Base-by-base conservation (phyloP, 495 filamentous ascomycete genomes). In the Polyplosphaeria fusca region DNA sequence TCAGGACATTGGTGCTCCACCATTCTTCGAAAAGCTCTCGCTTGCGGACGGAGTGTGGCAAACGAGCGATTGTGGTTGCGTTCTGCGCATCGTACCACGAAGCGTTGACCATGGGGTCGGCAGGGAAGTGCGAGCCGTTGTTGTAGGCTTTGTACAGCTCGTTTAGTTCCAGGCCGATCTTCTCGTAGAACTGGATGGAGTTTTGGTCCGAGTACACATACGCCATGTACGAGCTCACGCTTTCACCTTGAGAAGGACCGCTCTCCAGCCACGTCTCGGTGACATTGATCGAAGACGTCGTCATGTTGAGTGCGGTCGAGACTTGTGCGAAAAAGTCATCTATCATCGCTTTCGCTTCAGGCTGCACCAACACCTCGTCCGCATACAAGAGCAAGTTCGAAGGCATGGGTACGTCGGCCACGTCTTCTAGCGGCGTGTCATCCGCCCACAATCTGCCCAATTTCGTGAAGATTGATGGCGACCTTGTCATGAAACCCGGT, bases 161-260 rank as follows among this genome's bases (percentile, higher is more conserved):
- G 5, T 19, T 23, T 13, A 52, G 49, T 4, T 22, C 3, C 16
- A 26, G 41, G 7, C 49, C 49, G 38, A 52, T 52, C 19, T 24
- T 42, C 1, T 52, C 38, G 49, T 52, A 52, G 49, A 52, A 52
- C 37, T 42, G 49, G 22, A 52, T 52, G 3, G 49, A 52, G 49
- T 52, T 52, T 52, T 52, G 49, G 38, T 52, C 49, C 14, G 49
- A 41, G 38, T 52, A 52, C 9, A 52, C 49, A 25, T 43, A 32
- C 14, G 5, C 16, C 49, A 52, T 43, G 38, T 52, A 52, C 2
- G 2, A 5, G 5, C 37, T 2, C 7, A 52, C 43, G 5, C 20
- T 35, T 13, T 26, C 14, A 19, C 38, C 49, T 11, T 39, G 38
- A 13, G 49, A 52, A 4, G 49, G 49, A n/a, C 49, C 37, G 18